Conservation (phyloP, 306 rosid species). For the Cicer bijugum region DNA sequence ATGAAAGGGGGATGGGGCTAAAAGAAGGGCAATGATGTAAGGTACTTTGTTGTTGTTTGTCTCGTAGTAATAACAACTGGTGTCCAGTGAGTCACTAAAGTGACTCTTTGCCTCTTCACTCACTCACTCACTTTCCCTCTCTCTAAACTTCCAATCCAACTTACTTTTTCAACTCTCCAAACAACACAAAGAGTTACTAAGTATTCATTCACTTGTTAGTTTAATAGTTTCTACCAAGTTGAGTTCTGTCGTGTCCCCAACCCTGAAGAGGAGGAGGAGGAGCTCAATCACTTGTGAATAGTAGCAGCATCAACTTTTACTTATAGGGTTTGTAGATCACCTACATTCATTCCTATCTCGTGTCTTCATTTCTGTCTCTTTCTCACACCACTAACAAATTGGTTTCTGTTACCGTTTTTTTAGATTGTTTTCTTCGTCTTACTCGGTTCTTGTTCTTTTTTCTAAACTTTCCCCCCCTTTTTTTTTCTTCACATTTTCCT, state of each 20-base stretch:
- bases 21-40: slow-evolving; percentile 10
- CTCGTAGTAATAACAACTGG: slow-evolving; percentile 28
- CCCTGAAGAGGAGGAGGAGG: background rate
- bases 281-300: background rate
- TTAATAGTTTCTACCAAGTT: background rate
- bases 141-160: background rate
- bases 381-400: background rate
- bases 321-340: slow-evolving; percentile 38
- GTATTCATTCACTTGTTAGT: slow-evolving; percentile 16
- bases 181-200: background rate
- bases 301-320: background rate
- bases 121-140: background rate
- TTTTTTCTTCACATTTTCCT: background rate
- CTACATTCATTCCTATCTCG: slow-evolving; percentile 19
- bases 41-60: slow-evolving; percentile 16
- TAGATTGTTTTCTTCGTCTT: slow-evolving; percentile 3
- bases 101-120: slow-evolving; percentile 31
- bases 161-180: slow-evolving; percentile 7
- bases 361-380: background rate
- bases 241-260: background rate
- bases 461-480: background rate
- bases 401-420: background rate
- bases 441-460: background rate
- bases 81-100: background rate
- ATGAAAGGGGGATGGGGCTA: background rate